Evolutionary conservation across 2,329 filamentous ascomycete species (phyloP).

Genomic region (Fusarium bulbicola): DNA sequence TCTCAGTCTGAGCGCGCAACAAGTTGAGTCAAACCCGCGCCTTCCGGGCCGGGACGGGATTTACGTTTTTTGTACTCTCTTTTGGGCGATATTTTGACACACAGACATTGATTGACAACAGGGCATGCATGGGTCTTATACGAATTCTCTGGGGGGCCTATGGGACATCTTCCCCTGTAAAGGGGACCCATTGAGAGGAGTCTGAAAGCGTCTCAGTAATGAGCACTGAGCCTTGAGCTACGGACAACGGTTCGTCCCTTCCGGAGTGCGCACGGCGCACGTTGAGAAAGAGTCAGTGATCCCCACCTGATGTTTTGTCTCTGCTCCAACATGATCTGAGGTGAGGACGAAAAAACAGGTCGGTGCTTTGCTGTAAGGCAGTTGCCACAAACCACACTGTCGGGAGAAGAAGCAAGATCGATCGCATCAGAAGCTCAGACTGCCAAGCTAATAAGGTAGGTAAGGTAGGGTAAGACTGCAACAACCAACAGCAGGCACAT

Average conservation of each 20-base stretch:
- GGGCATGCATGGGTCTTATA: slow-evolving; percentile 14
- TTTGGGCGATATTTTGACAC: slow-evolving; percentile 16
- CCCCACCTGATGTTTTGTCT: not conserved
- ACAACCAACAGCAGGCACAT: slow-evolving; percentile 11
- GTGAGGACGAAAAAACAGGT: slow-evolving; percentile 5
- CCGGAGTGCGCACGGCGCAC: slow-evolving; percentile 21
- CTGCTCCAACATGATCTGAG: not conserved
- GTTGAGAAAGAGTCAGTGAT: not conserved
- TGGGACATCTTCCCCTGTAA: not conserved
- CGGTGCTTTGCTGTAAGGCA: slow-evolving; percentile 2
- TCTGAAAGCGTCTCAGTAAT: slow-evolving; percentile 3
- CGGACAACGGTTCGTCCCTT: slow-evolving; percentile 32
- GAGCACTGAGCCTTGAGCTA: slow-evolving; percentile 10
- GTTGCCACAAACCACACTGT: slow-evolving; percentile 23
- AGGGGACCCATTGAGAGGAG: not conserved
- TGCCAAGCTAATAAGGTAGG: slow-evolving; percentile 7
- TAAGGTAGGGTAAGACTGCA: slow-evolving; percentile 7
- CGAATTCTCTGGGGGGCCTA: not conserved
- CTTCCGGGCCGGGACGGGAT: slow-evolving; percentile 13
- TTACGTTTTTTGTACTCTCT: slow-evolving; percentile 13
- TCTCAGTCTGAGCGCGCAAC: slow-evolving; percentile 35
- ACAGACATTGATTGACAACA: slow-evolving; percentile 26
- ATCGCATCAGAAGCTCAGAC: slow-evolving; percentile 15
- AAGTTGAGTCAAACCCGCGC: not conserved
- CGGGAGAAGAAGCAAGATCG: slow-evolving; percentile 19